These are phyloP conservation scores for Fusarium pininemorale DNA, from an alignment of 2,329 filamentous ascomycete species.

Conservation along the genomic window DNA sequence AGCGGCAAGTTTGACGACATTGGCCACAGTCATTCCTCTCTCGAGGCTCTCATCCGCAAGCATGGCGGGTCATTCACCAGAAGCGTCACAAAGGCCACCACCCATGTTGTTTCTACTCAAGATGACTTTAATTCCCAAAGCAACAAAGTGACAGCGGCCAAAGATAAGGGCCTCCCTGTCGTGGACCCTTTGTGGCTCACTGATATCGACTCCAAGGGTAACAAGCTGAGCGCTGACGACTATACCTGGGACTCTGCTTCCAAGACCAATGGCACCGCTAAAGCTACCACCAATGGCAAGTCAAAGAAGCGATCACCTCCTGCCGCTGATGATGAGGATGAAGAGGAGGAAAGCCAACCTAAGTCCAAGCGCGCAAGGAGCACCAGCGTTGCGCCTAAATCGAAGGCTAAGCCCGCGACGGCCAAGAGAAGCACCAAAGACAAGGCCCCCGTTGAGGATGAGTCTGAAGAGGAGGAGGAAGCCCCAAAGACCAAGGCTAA, in stretches of 20 bases:
- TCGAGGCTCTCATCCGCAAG: constrained; percentile 56
- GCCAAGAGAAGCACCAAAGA: constrained; percentile 37
- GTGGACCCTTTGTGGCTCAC: constrained; percentile 70
- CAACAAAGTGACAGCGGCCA: constrained; percentile 61
- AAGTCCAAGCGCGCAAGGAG: constrained; percentile 42
- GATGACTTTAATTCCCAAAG: constrained; percentile 60
- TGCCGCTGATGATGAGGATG: constrained; percentile 40
- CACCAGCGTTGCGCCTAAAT: neutral
- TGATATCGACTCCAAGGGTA: constrained; percentile 55
- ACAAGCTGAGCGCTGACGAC: constrained; percentile 37
- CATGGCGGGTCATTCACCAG: constrained; percentile 61
- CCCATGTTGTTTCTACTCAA: constrained; percentile 66
- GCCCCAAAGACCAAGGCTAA: constrained; percentile 35
- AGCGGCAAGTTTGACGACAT: constrained; percentile 67
- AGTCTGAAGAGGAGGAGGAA: constrained; percentile 43
- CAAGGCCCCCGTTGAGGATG: constrained; percentile 20
- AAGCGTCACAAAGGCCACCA: constrained; percentile 60
- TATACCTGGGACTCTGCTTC: constrained; percentile 44
- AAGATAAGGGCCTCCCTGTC: constrained; percentile 59
- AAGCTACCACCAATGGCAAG: constrained; percentile 28
- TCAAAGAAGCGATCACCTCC: constrained; percentile 43
- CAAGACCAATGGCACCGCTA: constrained; percentile 36
- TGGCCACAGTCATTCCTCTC: constrained; percentile 59
- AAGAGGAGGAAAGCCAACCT: constrained; percentile 40
- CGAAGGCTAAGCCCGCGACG: constrained; percentile 9